These are phyloP conservation scores for Euphorbia lathyris DNA, from an alignment of 345 rosid genomes.

Conservation along the genomic window DNA sequence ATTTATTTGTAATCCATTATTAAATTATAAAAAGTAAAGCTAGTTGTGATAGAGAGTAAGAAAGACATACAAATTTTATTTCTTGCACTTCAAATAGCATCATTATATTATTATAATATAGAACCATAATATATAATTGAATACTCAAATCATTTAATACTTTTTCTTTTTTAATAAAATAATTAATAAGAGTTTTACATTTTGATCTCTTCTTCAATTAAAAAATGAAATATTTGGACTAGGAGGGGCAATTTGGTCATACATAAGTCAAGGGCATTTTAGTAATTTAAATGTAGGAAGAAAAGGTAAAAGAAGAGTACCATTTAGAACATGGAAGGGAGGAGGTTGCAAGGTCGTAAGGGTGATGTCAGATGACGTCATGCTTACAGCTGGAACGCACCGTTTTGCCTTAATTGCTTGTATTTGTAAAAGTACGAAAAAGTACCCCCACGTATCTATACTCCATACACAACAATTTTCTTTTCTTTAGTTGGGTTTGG, in stretches of 20 bases:
- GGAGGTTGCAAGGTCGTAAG: conserved; percentile 14
- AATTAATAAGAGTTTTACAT: neutral
- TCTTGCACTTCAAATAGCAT: neutral
- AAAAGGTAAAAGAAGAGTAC: neutral
- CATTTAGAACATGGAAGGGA: neutral
- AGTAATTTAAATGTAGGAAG: neutral
- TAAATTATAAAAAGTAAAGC: too few relatives aligned
- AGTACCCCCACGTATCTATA: conserved; percentile 10
- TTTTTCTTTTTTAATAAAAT: too few relatives aligned
- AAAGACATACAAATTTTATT: neutral
- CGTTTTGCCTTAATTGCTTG: conserved; percentile 2
- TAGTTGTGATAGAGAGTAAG: neutral
- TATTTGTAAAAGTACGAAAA: conserved; percentile 24
- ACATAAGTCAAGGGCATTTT: neutral
- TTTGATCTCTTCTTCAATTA: neutral
- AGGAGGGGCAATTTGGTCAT: conserved; percentile 21
- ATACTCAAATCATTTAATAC: neutral
- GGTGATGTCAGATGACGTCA: conserved; percentile 52
- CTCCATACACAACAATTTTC: neutral
- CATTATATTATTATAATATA: too few relatives aligned
- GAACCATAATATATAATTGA: neutral
- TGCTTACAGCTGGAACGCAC: conserved; percentile 42
- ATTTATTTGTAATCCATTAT: too few relatives aligned
- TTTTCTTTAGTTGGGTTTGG: neutral
- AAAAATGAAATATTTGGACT: neutral